Evolutionary conservation across 2,329 filamentous ascomycete genomes (phyloP).

Genomic region (Fusarium robinianum): DNA sequence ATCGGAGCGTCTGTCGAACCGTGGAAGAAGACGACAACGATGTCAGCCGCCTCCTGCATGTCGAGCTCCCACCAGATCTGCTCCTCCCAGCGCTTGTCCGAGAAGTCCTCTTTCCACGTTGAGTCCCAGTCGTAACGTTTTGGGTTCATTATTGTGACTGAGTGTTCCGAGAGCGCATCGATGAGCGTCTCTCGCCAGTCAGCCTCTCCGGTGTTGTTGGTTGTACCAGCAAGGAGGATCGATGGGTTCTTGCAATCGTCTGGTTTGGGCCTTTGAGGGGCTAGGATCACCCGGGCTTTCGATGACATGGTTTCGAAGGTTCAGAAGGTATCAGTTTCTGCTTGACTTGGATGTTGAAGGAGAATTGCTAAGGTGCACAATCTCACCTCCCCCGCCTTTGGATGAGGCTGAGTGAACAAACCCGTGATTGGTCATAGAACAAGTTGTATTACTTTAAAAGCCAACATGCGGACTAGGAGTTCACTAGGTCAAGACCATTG

Average conservation of each 20-base stretch:
- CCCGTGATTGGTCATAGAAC: too few relatives aligned
- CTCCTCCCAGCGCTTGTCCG: conserved; percentile 50
- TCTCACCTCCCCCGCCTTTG: too few relatives aligned
- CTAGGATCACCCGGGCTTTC: conserved; percentile 6
- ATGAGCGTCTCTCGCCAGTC: conserved; percentile 59
- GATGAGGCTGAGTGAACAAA: too few relatives aligned
- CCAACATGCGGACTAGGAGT: too few relatives aligned
- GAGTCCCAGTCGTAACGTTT: conserved; percentile 60
- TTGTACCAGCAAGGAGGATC: conserved; percentile 64
- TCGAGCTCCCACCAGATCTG: conserved; percentile 67
- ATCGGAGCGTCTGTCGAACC: conserved; percentile 57
- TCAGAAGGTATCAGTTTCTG: too few relatives aligned
- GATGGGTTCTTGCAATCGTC: conserved; percentile 21
- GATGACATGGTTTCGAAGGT: conserved; percentile 7
- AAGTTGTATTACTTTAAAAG: too few relatives aligned
- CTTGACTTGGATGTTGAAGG: too few relatives aligned
- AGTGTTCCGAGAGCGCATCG: conserved; percentile 46
- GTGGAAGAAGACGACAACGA: conserved; percentile 63
- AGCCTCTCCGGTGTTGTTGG: conserved; percentile 45
- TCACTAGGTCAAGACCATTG: too few relatives aligned
- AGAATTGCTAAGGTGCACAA: too few relatives aligned
- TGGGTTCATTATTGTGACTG: conserved; percentile 63
- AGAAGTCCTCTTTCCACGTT: conserved; percentile 55
- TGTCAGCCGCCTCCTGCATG: conserved; percentile 55
- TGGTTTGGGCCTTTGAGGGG: conserved; percentile 1